Conservation (phyloP, 306 rosid genomes). For the Sesbania bispinosa region DNA sequence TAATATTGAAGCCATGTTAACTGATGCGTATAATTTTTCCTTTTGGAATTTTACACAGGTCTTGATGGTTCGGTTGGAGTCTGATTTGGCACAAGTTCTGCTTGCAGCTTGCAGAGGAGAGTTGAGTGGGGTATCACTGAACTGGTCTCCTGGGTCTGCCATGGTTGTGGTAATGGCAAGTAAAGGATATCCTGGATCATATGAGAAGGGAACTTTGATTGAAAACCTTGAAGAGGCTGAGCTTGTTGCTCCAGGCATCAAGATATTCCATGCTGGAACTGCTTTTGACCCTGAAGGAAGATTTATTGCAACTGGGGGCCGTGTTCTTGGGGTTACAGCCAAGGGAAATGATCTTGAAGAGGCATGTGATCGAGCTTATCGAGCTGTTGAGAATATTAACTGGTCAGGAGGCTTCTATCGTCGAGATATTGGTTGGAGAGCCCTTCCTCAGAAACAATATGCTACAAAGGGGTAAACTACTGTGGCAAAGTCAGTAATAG, state of each 20-base stretch:
- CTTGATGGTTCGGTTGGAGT: slow-evolving; percentile 87
- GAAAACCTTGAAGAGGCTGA: slow-evolving; percentile 78
- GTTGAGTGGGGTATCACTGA: slow-evolving; percentile 64
- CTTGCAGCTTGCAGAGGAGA: slow-evolving; percentile 94
- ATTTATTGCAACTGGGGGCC: slow-evolving; percentile 79
- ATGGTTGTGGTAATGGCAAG: slow-evolving; percentile 99
- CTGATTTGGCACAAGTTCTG: slow-evolving; percentile 84
- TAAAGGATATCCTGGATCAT: slow-evolving; percentile 82
- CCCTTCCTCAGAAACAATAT: slow-evolving; percentile 59
- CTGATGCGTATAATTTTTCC: not conserved
- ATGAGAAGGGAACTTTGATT: slow-evolving; percentile 85
- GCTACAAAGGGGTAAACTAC: slow-evolving; percentile 34
- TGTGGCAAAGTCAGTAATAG: not conserved
- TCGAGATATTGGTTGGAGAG: slow-evolving; percentile 95
- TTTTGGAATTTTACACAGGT: slow-evolving; percentile 50
- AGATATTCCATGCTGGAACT: slow-evolving; percentile 95
- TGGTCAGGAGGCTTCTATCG: slow-evolving; percentile 95
- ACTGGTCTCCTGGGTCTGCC: slow-evolving; percentile 91
- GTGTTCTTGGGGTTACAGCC: slow-evolving; percentile 92
- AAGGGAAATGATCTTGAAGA: slow-evolving; percentile 80
- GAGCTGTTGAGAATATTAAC: slow-evolving; percentile 58
- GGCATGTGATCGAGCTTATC: slow-evolving; percentile 71
- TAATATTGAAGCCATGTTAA: slow-evolving; percentile 18
- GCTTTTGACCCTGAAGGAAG: slow-evolving; percentile 66
- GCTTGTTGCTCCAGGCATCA: slow-evolving; percentile 60